Base-by-base conservation (phyloP, 2,329 filamentous ascomycete species). In the Akanthomyces lecanii region DNA sequence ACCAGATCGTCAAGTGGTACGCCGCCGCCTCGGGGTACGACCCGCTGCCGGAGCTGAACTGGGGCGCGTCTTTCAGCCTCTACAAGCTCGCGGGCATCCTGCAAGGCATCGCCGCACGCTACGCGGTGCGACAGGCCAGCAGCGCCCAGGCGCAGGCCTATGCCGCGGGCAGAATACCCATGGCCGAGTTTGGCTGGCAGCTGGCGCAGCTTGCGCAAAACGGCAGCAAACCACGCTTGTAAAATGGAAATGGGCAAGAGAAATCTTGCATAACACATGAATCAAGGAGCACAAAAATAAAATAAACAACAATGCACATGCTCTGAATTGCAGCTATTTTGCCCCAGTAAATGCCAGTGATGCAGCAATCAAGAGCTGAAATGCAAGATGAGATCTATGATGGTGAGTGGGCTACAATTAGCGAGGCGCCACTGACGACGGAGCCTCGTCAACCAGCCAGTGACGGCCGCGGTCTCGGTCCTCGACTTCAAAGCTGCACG, bases 91-190 rank as follows among this genome's bases (percentile, higher is more conserved):
- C 85, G 36, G 86, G 82, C 57, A 86, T 90, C 66, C 84, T 81
- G 69, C 95, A 99, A 79, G 95, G 95, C 3, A 98, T 99, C 73
- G 93, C 93, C 55, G 95, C 95, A 56, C 81, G 95, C 66, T 90
- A 90, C 74, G 95, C 95, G 30, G 78, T 84, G 54, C 81, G 94
- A 55, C 94, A 98, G 81, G 95, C 95, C 44, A 97, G 92, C 76
- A 97, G 92, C 74, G 89, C 86, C 63, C 85, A 89, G 73, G 95
- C 95, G 7, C 84, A 81, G 68, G 82, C 87, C 48, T 91, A 96
- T 75, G 92, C 83, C 0, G 79, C 78, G 62, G 84, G 85, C 73
- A 87, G 90, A 77, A 82, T 79, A 52, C 87, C 90, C 25, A 85
- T 94, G 79, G 92, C 89, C 0, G 82, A 91, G 75, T 81, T 89